A percentile compares a stretch with the other conserved stretches of the same genome.
Conservation (phyloP, 2,329 filamentous ascomycete genomes). For the Sporothrix phasma region DNA sequence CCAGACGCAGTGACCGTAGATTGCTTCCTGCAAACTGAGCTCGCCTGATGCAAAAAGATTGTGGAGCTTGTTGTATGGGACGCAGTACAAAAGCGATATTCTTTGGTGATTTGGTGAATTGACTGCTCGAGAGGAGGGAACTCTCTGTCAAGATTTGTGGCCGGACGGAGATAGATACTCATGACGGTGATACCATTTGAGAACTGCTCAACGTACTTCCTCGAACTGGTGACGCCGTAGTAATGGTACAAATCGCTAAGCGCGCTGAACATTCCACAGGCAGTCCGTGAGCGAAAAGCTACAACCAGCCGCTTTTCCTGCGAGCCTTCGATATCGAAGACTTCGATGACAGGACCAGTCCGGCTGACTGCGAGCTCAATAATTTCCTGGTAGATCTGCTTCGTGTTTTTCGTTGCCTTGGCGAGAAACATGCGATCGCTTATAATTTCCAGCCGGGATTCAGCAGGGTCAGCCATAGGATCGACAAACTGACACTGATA, state of each 20-base stretch:
- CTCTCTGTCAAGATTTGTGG: constrained; percentile 42
- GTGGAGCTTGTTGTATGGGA: constrained; percentile 95
- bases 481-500: constrained; percentile 91
- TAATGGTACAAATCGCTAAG: constrained; percentile 96
- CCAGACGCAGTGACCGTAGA: constrained; percentile 96
- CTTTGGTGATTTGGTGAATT: constrained; percentile 98
- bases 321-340: constrained; percentile 87
- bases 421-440: constrained; percentile 89
- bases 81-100: constrained; percentile 95
- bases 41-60: constrained; percentile 74
- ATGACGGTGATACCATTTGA: constrained; percentile 97
- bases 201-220: constrained; percentile 98
- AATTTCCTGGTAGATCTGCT: constrained; percentile 89
- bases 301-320: constrained; percentile 90
- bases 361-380: constrained; percentile 75
- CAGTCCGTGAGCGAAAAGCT: constrained; percentile 87
- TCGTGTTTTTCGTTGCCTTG: constrained; percentile 93
- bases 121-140: constrained; percentile 81
- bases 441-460: constrained; percentile 84
- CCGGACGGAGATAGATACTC: constrained; percentile 82
- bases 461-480: constrained; percentile 59
- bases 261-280: constrained; percentile 87
- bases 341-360: constrained; percentile 91
- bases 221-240: constrained; percentile 89
- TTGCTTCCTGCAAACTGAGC: constrained; percentile 88